Percentiles rank a stretch among this genome's conserved stretches.
Conservation (phyloP, 2,329 filamentous ascomycete species). For the Trichoderma sp. region DNA sequence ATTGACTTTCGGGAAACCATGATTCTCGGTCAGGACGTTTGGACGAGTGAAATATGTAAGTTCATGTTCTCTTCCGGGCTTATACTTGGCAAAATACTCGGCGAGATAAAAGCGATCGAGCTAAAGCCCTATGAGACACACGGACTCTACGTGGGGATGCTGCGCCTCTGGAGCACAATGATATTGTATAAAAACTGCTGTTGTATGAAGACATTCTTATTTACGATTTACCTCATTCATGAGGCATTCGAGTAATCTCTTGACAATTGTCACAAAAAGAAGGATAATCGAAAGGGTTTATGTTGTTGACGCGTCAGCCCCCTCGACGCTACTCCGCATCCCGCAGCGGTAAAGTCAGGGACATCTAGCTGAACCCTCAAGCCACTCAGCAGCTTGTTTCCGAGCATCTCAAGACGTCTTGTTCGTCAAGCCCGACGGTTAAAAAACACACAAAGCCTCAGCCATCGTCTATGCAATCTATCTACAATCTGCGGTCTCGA, state of each 20-base stretch:
- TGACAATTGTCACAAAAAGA: too few relatives aligned
- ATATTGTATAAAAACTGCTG: too few relatives aligned
- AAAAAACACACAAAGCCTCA: too few relatives aligned
- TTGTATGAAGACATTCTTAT: too few relatives aligned
- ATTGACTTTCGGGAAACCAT: neutral
- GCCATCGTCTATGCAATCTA: too few relatives aligned
- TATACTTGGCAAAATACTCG: slow-evolving; percentile 15
- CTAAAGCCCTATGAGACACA: neutral
- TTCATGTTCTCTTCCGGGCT: neutral
- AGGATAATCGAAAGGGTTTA: too few relatives aligned
- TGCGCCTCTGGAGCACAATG: too few relatives aligned
- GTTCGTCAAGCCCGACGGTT: neutral
- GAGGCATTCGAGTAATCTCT: too few relatives aligned
- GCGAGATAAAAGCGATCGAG: neutral
- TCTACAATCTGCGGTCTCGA: neutral
- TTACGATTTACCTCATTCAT: too few relatives aligned
- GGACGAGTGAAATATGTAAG: neutral
- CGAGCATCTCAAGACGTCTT: neutral
- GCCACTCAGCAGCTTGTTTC: slow-evolving; percentile 22
- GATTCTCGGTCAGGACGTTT: neutral
- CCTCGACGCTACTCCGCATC: neutral
- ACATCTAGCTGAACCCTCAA: neutral
- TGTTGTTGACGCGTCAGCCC: neutral
- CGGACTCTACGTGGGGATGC: neutral
- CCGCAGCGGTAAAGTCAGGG: neutral